Evolutionary conservation across 495 filamentous ascomycete species (phyloP), one percentile per base, ranked within the genome.

Genomic region (Aspergillus diversus): DNA sequence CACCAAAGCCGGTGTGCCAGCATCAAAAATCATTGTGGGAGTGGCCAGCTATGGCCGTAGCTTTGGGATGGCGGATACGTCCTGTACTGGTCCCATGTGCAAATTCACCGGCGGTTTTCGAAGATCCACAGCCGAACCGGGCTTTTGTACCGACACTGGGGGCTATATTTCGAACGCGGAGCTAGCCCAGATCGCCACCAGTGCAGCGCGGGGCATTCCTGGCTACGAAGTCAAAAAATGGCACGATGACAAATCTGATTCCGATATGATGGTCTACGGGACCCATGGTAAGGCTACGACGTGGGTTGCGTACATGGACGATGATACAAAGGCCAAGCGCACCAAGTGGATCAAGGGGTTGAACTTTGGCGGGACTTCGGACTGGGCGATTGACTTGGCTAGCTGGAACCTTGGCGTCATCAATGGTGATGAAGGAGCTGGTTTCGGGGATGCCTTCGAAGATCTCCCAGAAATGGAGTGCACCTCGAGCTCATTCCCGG

Each of bases 261-360:
- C 46, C 2, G 46, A 49, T 21, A 49, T 49, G 13, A 49, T 49
- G 46, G 17, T 21, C 15, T 49, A 17, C 15, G 17, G 46, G 0
- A 49, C 46, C 7, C 46, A 49, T 4, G 46, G 46, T 0, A 49
- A 49, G 6, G 7, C 17, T 6, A 49, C 46, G 17, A 49, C 46
- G 4, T 49, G 74, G 74, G 76, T 79, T 0, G 66, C 70, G 1
- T 81, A 71, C 48, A 80, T 81, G 77, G 52, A 66, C 57, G 52
- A 66, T 11, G 47, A 60, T 9, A 73, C 52, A 35, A 75, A 76
- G 58, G 16, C 12, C 9, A 37, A 21, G 2, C 71, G 75, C 3
- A 48, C 31, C 1, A n/a, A 46, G 0, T 46, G 48, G 21, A 77
- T 73, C 55, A 13, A 57, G 43, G 33, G 3, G 3, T 54, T 62